A percentile compares a stretch with the other conserved stretches of the same genome.
These are phyloP conservation scores for Globisporangium recalcitrans DNA, from an alignment of 352 stramenopile species.

Conservation along the genomic window DNA sequence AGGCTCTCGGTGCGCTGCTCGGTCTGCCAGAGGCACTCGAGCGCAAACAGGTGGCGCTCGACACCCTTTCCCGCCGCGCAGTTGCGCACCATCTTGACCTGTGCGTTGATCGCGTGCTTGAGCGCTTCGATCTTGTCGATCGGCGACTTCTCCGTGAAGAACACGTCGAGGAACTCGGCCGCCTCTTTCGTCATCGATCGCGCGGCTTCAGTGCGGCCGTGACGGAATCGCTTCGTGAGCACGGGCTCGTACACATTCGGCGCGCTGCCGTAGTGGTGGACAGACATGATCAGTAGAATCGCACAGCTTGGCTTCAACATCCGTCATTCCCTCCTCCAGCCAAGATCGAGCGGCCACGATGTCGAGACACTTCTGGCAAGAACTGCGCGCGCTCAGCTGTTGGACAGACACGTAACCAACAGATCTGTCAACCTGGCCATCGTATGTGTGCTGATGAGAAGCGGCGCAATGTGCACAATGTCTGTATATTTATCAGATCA, in stretches of 20 bases:
- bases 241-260: conserved; percentile 94
- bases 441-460: no score
- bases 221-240: conserved; percentile 93
- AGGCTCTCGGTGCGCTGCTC: conserved; percentile 32
- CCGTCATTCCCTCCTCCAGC: no score
- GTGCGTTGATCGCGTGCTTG: conserved; percentile 73
- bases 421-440: no score
- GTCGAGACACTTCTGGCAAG: no score
- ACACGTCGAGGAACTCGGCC: conserved; percentile 86
- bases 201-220: conserved; percentile 93
- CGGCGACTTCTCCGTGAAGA: conserved; percentile 68
- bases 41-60: conserved; percentile 92
- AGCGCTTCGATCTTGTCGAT: conserved; percentile 90
- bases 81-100: conserved; percentile 89
- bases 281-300: no score
- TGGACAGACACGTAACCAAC: no score
- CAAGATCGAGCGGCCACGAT: no score
- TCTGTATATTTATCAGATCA: no score
- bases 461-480: no score
- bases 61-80: conserved; percentile 88
- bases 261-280: conserved; percentile 85
- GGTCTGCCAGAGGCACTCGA: conserved; percentile 86
- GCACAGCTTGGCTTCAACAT: no score
- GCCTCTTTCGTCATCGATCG: conserved; percentile 89
- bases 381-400: no score